Conservation (phyloP, 192 early-diverging fungal genomes). For the Entomortierella beljakovae region DNA sequence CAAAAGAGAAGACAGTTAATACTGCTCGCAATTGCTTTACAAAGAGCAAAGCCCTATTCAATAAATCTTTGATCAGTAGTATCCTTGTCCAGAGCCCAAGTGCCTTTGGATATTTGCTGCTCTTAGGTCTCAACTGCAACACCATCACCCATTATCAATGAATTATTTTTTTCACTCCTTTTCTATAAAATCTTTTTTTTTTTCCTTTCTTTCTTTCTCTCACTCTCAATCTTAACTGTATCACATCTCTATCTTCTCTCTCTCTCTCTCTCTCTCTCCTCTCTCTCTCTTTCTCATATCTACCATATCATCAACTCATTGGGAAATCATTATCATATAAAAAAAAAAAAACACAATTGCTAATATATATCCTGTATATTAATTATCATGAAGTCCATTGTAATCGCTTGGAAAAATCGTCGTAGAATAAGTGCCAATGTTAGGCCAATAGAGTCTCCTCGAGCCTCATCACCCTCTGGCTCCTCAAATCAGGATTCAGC, state of each 20-base stretch:
- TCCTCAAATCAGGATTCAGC: conserved; percentile 25
- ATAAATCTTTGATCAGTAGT: too few relatives aligned
- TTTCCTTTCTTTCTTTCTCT: not conserved
- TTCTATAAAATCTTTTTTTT: not conserved
- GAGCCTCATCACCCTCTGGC: not conserved
- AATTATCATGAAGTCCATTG: conserved; percentile 1
- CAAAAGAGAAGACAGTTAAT: too few relatives aligned
- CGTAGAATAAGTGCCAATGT: not conserved
- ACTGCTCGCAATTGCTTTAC: too few relatives aligned
- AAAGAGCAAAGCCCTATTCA: too few relatives aligned
- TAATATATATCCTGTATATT: not conserved
- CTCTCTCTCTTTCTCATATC: not conserved
- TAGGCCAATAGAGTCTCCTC: not conserved
- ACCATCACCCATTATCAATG: too few relatives aligned
- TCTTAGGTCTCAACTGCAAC: too few relatives aligned
- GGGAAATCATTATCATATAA: not conserved
- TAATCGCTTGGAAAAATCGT: conserved; percentile 11
- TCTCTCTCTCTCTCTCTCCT: not conserved
- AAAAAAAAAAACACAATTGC: not conserved
- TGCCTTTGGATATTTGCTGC: too few relatives aligned
- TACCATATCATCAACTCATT: conserved; percentile 1
- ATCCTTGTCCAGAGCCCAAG: too few relatives aligned
- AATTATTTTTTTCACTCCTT: too few relatives aligned
- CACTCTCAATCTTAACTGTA: not conserved
- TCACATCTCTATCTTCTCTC: not conserved